Percentiles rank a stretch among this genome's conserved stretches.
These are phyloP conservation scores for Rhodamnia argentea DNA, from an alignment of 345 rosid genomes.

Conservation along the genomic window DNA sequence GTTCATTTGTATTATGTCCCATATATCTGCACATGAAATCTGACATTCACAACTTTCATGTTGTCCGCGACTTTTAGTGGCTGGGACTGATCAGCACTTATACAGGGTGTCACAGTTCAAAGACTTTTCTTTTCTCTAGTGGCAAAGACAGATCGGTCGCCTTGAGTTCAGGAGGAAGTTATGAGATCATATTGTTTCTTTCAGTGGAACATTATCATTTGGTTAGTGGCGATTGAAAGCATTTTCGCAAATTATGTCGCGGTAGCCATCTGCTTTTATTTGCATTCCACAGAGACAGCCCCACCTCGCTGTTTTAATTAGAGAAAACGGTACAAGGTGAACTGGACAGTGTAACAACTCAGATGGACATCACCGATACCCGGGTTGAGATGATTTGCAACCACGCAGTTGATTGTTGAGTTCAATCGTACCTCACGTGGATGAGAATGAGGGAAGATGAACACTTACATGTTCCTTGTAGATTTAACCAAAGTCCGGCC, in stretches of 20 bases:
- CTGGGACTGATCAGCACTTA: background rate
- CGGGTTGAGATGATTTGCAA: background rate
- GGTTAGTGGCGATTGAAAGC: background rate
- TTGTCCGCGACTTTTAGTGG: background rate
- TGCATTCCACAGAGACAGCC: background rate
- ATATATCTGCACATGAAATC: background rate
- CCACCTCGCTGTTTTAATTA: background rate
- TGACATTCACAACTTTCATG: background rate
- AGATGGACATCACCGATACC: background rate
- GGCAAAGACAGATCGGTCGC: background rate
- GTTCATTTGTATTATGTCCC: background rate
- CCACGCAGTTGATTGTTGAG: background rate
- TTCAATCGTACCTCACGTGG: background rate
- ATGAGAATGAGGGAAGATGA: background rate
- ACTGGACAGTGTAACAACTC: background rate
- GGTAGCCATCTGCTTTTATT: background rate
- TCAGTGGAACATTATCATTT: background rate
- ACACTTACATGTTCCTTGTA: background rate
- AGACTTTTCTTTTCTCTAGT: background rate
- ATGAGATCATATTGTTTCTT: background rate
- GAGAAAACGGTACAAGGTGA: background rate
- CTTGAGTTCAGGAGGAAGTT: background rate
- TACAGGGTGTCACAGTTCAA: background rate
- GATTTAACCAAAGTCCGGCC: background rate
- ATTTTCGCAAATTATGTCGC: background rate